Percentiles rank a stretch among this genome's conserved stretches.
These are phyloP conservation scores for Saccharomyces hybrid DNA, from an alignment of 1,139 yeast species.

Conservation along the genomic window DNA sequence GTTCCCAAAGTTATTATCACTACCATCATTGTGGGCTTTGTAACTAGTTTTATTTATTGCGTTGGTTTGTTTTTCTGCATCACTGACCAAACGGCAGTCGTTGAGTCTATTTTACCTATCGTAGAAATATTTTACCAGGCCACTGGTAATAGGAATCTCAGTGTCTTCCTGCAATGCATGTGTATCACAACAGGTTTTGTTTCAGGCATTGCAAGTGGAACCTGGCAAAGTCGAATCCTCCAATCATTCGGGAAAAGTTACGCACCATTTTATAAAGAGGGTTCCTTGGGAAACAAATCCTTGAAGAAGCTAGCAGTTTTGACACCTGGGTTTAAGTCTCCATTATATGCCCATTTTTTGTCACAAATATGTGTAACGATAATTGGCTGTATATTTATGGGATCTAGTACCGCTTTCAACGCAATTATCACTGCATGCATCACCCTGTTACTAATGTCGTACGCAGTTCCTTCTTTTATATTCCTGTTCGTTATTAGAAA, in stretches of 20 bases:
- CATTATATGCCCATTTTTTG: slow-evolving; percentile 32
- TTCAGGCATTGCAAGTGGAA: slow-evolving; percentile 43
- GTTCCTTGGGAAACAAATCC: slow-evolving; percentile 12
- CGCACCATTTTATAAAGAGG: slow-evolving; percentile 14
- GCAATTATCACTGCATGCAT: slow-evolving; percentile 36
- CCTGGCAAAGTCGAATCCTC: slow-evolving; percentile 47
- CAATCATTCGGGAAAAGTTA: slow-evolving; percentile 48
- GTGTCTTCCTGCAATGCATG: slow-evolving; percentile 39
- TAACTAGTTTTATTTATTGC: slow-evolving; percentile 38
- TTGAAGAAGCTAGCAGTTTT: slow-evolving; percentile 29
- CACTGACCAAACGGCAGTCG: slow-evolving; percentile 41
- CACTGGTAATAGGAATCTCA: slow-evolving; percentile 46
- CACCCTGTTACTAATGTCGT: slow-evolving; percentile 32
- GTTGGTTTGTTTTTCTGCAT: slow-evolving; percentile 54
- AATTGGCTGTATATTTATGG: slow-evolving; percentile 35
- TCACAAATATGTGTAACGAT: slow-evolving; percentile 31
- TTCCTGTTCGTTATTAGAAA: slow-evolving; percentile 38
- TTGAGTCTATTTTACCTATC: slow-evolving; percentile 45
- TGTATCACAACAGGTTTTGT: slow-evolving; percentile 40
- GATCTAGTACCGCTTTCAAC: slow-evolving; percentile 35
- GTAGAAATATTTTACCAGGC: slow-evolving; percentile 55
- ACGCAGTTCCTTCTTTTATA: slow-evolving; percentile 28
- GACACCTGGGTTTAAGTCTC: slow-evolving; percentile 28
- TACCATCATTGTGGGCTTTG: slow-evolving; percentile 51
- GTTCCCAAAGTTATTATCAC: slow-evolving; percentile 51